A percentile compares a stretch with the other conserved stretches of the same genome.
These are phyloP conservation scores for Boletus semigastroideus DNA, from an alignment of 1,284 basidiomycete species.

Conservation along the genomic window DNA sequence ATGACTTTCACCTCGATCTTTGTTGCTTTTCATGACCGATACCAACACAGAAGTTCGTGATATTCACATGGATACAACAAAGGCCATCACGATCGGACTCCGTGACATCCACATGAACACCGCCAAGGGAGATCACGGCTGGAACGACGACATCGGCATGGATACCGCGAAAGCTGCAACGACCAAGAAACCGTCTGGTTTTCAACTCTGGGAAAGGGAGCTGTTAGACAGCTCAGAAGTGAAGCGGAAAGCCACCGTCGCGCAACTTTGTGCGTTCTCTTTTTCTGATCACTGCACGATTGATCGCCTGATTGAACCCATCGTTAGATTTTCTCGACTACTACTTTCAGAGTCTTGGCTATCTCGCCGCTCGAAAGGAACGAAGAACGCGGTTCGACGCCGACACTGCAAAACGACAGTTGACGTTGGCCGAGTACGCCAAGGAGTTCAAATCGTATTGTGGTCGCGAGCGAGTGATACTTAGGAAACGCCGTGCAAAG, in stretches of 20 bases:
- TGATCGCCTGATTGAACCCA: conserved; percentile 12
- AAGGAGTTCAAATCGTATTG: conserved; percentile 90
- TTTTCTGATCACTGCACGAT: conserved; percentile 44
- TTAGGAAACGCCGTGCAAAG: conserved; percentile 87
- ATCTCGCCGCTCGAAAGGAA: conserved; percentile 81
- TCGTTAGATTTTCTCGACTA: conserved; percentile 87
- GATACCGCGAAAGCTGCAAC: conserved; percentile 52
- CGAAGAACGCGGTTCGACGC: conserved; percentile 78
- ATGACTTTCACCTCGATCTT: neutral
- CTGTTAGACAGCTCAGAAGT: conserved; percentile 83
- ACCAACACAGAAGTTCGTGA: conserved; percentile 37
- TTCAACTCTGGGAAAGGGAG: conserved; percentile 83
- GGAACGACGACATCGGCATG: conserved; percentile 62
- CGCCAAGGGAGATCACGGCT: conserved; percentile 50
- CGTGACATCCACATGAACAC: conserved; percentile 69
- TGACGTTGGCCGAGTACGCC: conserved; percentile 63
- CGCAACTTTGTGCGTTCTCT: conserved; percentile 81
- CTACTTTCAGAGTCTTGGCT: conserved; percentile 90
- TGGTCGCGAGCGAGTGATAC: conserved; percentile 86
- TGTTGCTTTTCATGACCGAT: conserved; percentile 11
- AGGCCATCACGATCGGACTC: conserved; percentile 45
- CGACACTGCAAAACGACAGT: conserved; percentile 72
- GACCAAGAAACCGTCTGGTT: conserved; percentile 52
- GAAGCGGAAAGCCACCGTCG: conserved; percentile 90
- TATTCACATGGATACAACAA: conserved; percentile 73